These are phyloP conservation scores for Apiospora pterosperma DNA, from an alignment of 2,329 filamentous ascomycete genomes.

Conservation along the genomic window DNA sequence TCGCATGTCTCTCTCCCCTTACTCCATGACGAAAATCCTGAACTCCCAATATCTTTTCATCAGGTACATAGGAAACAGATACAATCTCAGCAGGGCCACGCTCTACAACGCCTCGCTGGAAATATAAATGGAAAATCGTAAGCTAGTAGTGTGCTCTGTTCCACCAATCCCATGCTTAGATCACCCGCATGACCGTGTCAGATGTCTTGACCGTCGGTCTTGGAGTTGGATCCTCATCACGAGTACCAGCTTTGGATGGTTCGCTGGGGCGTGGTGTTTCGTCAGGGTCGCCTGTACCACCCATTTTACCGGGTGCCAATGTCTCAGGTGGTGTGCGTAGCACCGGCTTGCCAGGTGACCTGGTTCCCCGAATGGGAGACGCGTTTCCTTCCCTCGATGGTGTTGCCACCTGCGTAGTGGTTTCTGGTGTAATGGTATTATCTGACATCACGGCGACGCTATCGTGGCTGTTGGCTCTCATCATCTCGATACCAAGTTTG, in stretches of 20 bases:
- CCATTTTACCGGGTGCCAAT: conserved; percentile 17
- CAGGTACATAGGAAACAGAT: conserved; percentile 5
- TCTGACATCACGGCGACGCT: conserved; percentile 60
- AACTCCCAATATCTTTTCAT: conserved; percentile 4
- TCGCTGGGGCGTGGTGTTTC: conserved; percentile 40
- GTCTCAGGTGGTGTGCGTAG: conserved; percentile 27
- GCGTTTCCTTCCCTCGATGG: conserved; percentile 40
- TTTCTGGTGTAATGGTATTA: conserved; percentile 39
- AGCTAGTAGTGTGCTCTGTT: neutral
- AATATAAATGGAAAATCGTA: conserved; percentile 5
- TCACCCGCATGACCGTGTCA: conserved; percentile 5
- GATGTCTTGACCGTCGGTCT: conserved; percentile 23
- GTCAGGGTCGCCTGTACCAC: conserved; percentile 26
- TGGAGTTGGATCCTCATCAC: conserved; percentile 38
- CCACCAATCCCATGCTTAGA: neutral
- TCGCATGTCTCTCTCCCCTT: neutral
- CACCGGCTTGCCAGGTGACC: conserved; percentile 12
- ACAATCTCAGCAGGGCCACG: conserved; percentile 5
- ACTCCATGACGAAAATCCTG: neutral
- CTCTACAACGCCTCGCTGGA: conserved; percentile 8
- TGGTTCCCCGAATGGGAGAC: conserved; percentile 18
- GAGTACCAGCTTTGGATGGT: conserved; percentile 14
- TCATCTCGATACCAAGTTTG: conserved; percentile 95
- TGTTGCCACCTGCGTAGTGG: conserved; percentile 50
- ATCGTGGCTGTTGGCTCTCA: conserved; percentile 92